A percentile compares a stretch with the other conserved stretches of the same genome.
phyloP scores from a whole-genome alignment of 2,329 filamentous ascomycete species.

The Cladosporium sp. region DNA sequence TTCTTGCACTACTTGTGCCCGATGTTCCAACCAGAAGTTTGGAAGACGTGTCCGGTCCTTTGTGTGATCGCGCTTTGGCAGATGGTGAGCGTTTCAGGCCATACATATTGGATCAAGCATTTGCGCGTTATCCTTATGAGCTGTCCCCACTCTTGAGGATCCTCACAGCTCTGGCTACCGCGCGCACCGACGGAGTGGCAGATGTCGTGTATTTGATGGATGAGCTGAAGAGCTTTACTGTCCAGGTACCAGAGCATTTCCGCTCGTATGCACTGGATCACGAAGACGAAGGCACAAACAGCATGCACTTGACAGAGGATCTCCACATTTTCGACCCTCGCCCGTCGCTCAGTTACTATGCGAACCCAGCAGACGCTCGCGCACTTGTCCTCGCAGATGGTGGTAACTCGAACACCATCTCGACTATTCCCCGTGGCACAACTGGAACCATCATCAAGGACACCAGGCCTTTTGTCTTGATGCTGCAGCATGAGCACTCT shows the following conservation, averaged over 20 bases:
- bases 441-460: conserved; percentile 75
- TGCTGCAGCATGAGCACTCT: conserved; percentile 76
- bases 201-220: conserved; percentile 64
- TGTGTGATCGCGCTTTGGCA: conserved; percentile 14
- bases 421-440: conserved; percentile 67
- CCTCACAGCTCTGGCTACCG: conserved; percentile 29
- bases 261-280: conserved; percentile 73
- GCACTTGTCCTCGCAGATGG: conserved; percentile 18
- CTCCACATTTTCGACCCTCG: conserved; percentile 62
- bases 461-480: conserved; percentile 71
- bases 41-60: conserved; percentile 7
- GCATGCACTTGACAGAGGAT: conserved; percentile 67
- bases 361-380: conserved; percentile 5
- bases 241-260: conserved; percentile 72
- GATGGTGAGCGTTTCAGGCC: conserved; percentile 59
- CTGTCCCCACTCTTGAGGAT: conserved; percentile 69
- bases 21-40: conserved; percentile 15
- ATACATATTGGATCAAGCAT: conserved; percentile 66
- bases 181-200: conserved; percentile 22
- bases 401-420: conserved; percentile 38
- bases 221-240: conserved; percentile 73
- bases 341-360: conserved; percentile 1
- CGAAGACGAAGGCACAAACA: conserved; percentile 84
- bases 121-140: conserved; percentile 83
- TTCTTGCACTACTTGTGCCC: conserved; percentile 62